phyloP scores from a whole-genome alignment of 1,284 basidiomycete species.

The Cryptococcus sp. region DNA sequence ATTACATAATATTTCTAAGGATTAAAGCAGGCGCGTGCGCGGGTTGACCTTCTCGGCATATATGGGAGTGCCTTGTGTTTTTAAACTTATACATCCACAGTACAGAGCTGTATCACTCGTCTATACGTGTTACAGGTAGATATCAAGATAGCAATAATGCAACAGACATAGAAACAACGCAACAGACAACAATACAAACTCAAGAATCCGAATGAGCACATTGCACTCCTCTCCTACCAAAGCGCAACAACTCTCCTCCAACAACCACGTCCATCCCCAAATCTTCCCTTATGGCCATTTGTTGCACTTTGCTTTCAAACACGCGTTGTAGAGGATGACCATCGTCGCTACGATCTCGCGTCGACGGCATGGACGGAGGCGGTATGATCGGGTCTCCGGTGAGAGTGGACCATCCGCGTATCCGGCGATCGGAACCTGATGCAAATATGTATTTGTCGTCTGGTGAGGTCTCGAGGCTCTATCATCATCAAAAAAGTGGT shows the following conservation, averaged over 20 bases:
- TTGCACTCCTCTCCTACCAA: conserved; percentile 5
- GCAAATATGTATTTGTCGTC: conserved; percentile 39
- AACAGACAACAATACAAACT: no score
- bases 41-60: no score
- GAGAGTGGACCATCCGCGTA: conserved; percentile 37
- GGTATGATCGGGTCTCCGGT: conserved; percentile 27
- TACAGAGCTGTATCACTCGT: no score
- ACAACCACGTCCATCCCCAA: conserved; percentile 28
- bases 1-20: no score
- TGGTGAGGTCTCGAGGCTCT: conserved; percentile 35
- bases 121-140: no score
- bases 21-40: no score
- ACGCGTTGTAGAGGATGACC: conserved; percentile 18
- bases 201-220: no score
- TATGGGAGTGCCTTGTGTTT: no score
- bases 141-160: no score
- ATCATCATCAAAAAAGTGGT: neutral
- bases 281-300: conserved; percentile 27
- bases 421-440: conserved; percentile 36
- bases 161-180: neutral
- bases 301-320: conserved; percentile 19
- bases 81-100: no score
- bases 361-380: neutral
- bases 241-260: conserved; percentile 25
- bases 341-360: neutral